Evolutionary conservation across 345 rosid genomes (phyloP), one percentile per base, ranked within the genome.

Genomic region (Populus alba): DNA sequence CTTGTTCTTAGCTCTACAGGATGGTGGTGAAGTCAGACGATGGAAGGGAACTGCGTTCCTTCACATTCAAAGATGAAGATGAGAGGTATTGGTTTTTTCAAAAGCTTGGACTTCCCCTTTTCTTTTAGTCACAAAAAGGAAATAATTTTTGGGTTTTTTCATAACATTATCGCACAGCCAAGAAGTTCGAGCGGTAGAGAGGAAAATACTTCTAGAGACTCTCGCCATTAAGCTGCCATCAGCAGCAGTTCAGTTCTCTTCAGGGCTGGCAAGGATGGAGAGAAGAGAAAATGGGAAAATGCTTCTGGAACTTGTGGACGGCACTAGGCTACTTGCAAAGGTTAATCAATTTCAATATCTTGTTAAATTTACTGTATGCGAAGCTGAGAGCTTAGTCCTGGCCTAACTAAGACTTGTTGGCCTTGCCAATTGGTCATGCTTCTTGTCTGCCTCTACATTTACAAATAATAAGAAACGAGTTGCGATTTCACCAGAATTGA

Each of bases 141-240:
- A 25, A 7, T 15, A 6, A 47, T 41, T 71, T 16, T 27, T 61
- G 66, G 66, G 8, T 20, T 66, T 59, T 33, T 47, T 7, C 43
- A 74, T 45, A 17, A 63, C 51, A 31, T 20, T 67, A 66, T 79
- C 18, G 5, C 55, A 43, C 86, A 93, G 99, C 86, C 98, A 95
- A 85, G 99, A 93, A 89, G 99, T 93, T 71, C 90, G 99, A 2
- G 98, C 97, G 0, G 93, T 95, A 55, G 99, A 95, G 83, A 88
- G 99, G 77, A 87, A 91, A 82, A 88, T 89, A 68, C 97, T 93
- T 37, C 78, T 95, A 85, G 93, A 91, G 82, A 90, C 97, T 51
- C 92, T 95, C 37, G 96, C 94, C 38, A 78, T 70, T 78, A 88
- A 87, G 81, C 83, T 95, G 47, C 99, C 98, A 76, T 80, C 92